Conservation (phyloP, 495 filamentous ascomycete species). For the Hamigera avellanea region DNA sequence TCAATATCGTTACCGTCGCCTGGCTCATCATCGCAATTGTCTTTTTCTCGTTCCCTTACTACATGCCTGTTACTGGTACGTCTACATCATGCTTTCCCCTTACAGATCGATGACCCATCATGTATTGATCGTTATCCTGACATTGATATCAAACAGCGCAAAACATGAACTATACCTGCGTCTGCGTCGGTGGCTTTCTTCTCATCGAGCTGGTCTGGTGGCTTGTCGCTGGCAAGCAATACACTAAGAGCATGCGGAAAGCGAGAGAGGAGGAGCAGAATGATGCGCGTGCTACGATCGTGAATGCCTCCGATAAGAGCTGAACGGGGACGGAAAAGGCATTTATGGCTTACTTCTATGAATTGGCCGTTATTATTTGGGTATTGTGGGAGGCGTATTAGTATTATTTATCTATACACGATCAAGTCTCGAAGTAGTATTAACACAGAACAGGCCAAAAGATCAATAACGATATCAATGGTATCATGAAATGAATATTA, state of each 20-base stretch:
- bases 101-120: no score
- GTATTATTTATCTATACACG: no score
- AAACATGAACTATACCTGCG: slow-evolving; percentile 63
- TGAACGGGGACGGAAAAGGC: no score
- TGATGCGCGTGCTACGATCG: slow-evolving; percentile 1
- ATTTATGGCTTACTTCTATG: no score
- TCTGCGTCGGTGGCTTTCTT: slow-evolving; percentile 48
- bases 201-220: slow-evolving; percentile 30
- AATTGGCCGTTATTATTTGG: no score
- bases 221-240: slow-evolving; percentile 24
- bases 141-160: slow-evolving; percentile 14
- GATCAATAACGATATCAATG: no score
- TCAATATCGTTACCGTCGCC: slow-evolving; percentile 21
- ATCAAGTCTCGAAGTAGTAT: no score
- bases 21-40: slow-evolving; percentile 38
- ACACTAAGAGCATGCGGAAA: slow-evolving; percentile 17
- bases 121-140: background rate
- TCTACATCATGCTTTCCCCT: no score
- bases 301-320: slow-evolving; percentile 1
- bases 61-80: slow-evolving; percentile 33
- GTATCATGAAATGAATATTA: no score
- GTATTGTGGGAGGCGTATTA: no score
- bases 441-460: no score
- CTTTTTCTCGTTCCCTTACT: slow-evolving; percentile 64
- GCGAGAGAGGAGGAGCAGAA: slow-evolving; percentile 12